Evolutionary conservation across 2,329 filamentous ascomycete genomes (phyloP), one percentile per base, ranked within the genome.

Genomic region (Penicillium griseofulvum): DNA sequence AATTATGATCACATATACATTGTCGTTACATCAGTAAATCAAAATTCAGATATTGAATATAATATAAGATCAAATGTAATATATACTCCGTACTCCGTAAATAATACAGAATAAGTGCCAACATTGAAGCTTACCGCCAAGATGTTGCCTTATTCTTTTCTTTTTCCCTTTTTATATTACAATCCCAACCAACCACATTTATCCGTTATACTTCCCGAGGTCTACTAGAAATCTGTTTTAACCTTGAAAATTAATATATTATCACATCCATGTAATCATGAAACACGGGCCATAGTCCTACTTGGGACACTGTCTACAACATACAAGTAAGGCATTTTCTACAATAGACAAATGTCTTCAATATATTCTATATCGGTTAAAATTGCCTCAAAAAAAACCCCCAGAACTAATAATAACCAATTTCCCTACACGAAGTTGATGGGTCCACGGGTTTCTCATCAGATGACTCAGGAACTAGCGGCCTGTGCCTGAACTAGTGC

Each of bases 391-490:
- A 31, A 46, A 22, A n/a, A n/a, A n/a, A n/a, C n/a, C 12, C 24
- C n/a, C 22, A 22, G 14, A 16, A 16, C 41, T 47, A 37, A 52
- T 22, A 38, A 52, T 47, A 52, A 29, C 7, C 24, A 11, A 39
- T 38, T n/a, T 49, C 22, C 22, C 1, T 22, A 28, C 24, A 39
- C 38, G 38, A 2, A 16, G 16, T 43, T 17, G 17, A 16, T 7
- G 4, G 12, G 24, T 10, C n/a, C 34, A 37, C 36, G 22, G 24
- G 26, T 49, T 17, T 28, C 12, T 41, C 28, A 28, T 54, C 45
- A 49, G 45, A 54, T 54, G 51, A 54, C 51, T 42, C 44, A 42
- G 50, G 51, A 53, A 52, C 50, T 38, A 26, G 42, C 34, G 48
- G 49, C 49, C 51, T 54, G 44, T 54, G 45, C 44, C 51, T 39